These are phyloP conservation scores for Erythrobasidium hasegawianum DNA, from an alignment of 1,284 basidiomycete species.

Conservation along the genomic window DNA sequence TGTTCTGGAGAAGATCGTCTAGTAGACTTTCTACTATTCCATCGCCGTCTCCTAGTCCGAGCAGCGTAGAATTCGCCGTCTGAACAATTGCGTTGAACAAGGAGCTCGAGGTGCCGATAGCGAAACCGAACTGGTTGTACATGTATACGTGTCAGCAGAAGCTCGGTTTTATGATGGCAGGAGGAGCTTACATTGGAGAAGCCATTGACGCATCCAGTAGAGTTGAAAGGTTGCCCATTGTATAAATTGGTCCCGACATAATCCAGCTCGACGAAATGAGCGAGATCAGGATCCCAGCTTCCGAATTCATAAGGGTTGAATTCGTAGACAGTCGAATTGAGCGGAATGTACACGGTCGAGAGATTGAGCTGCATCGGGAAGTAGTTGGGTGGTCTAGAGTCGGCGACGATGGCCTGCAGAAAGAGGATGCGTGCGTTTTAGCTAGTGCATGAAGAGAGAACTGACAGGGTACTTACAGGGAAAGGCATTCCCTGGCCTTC, in stretches of 20 bases:
- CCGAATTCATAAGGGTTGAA: slow-evolving; percentile 58
- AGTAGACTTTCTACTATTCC: slow-evolving; percentile 47
- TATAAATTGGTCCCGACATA: slow-evolving; percentile 60
- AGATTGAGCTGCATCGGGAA: slow-evolving; percentile 20
- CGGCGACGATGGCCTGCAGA: slow-evolving; percentile 37
- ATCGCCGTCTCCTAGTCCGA: slow-evolving; percentile 39
- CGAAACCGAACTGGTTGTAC: slow-evolving; percentile 45
- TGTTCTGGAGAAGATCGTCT: slow-evolving; percentile 45
- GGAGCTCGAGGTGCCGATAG: slow-evolving; percentile 52
- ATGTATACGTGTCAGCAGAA: too few species aligned
- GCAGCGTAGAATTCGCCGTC: slow-evolving; percentile 32
- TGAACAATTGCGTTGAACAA: slow-evolving; percentile 50
- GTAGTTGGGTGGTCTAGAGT: slow-evolving; percentile 19
- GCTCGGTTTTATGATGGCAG: slow-evolving; percentile 41
- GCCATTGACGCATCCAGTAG: slow-evolving; percentile 59
- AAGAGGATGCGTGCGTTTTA: slow-evolving; percentile 12
- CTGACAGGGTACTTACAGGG: slow-evolving; percentile 41
- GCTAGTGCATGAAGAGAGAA: too few species aligned
- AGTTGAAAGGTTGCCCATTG: slow-evolving; percentile 56
- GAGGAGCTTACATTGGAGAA: slow-evolving; percentile 63
- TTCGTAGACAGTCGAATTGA: slow-evolving; percentile 39
- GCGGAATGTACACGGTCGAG: slow-evolving; percentile 31
- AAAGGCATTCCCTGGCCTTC: slow-evolving; percentile 39
- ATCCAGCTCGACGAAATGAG: slow-evolving; percentile 59
- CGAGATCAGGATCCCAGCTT: slow-evolving; percentile 63